Conservation (phyloP, 257 asterid species). For the Thymus quinquecostatus region DNA sequence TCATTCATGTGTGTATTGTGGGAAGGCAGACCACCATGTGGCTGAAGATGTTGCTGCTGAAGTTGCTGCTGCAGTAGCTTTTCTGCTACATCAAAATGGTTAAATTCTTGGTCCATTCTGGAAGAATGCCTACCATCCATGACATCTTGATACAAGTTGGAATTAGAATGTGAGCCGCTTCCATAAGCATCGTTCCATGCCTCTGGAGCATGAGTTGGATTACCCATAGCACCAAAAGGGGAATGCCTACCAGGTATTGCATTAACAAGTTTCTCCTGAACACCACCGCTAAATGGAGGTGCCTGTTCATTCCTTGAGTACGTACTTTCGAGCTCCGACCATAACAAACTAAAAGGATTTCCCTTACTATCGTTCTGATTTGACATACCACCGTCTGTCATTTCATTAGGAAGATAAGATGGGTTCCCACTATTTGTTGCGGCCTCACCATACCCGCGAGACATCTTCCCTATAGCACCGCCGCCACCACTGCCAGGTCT, state of each 20-base stretch:
- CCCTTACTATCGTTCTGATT: slow-evolving; percentile 53
- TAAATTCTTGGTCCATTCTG: slow-evolving; percentile 57
- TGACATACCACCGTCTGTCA: slow-evolving; percentile 44
- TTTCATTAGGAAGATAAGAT: slow-evolving; percentile 42
- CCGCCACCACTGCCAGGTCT: slow-evolving; percentile 78
- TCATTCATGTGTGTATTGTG: slow-evolving; percentile 62
- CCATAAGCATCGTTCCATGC: slow-evolving; percentile 66
- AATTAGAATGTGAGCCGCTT: slow-evolving; percentile 50
- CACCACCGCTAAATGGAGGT: slow-evolving; percentile 42
- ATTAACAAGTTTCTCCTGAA: slow-evolving; percentile 49
- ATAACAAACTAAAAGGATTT: slow-evolving; percentile 78
- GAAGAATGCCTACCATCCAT: slow-evolving; percentile 55
- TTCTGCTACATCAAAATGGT: slow-evolving; percentile 63
- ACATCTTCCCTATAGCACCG: slow-evolving; percentile 50
- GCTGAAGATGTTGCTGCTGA: slow-evolving; percentile 61
- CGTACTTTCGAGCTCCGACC: slow-evolving; percentile 94
- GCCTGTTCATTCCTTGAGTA: slow-evolving; percentile 57
- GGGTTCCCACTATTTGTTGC: slow-evolving; percentile 44
- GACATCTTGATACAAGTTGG: slow-evolving; percentile 57
- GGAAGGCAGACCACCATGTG: slow-evolving; percentile 56
- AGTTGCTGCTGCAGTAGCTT: slow-evolving; percentile 61
- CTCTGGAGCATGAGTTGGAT: slow-evolving; percentile 53
- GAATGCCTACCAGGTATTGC: slow-evolving; percentile 54
- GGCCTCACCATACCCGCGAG: slow-evolving; percentile 49
- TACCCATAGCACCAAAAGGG: slow-evolving; percentile 47